Base-by-base conservation (phyloP, 306 rosid genomes). In the Pyrus communis region DNA sequence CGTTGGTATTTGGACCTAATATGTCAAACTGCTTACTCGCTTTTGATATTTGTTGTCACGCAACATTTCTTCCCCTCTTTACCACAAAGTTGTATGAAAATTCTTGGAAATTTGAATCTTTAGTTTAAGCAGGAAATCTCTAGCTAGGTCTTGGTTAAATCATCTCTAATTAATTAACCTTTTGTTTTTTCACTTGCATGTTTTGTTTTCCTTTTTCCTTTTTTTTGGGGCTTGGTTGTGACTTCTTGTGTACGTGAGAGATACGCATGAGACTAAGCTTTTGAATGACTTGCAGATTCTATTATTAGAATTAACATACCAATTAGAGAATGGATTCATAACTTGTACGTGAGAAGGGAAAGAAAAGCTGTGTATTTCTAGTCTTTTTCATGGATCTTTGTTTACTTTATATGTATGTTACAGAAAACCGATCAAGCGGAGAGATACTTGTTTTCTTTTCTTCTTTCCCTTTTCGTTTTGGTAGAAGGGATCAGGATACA, bases 371-470 rank as follows among this genome's bases (percentile, higher is more conserved):
- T 63, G 22, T 40, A 9, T 59, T 33, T 66, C 28, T 31, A 35
- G 11, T 57, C 21, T 82, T 13, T 28, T 64, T 69, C 67, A 25
- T 75, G 49, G 59, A 21, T 78, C 86, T 64, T 42, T 63, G 64
- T 77, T 49, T 17, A 21, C 28, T 59, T 51, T 70, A 15, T 70
- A 7, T 58, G 27, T 74, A 14, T 68, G 70, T 59, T 42, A 62
- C 19, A 59, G 74, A 25, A 78, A 74, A 18, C 43, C 69, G 63
- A 58, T 59, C 19, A 23, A 17, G 40, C 69, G 27, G 0, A 59
- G 76, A 72, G 66, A 25, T 21, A 5, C 9, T 49, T 73, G 27
- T 43, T n/a, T 8, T 35, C 25, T 57, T 15, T 31, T 11, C 63
- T 40, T 46, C 45, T 11, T 27, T 10, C 18, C 1, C n/a, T 18